Conservation (phyloP, 78 protist genomes). For the Dictyostelium firmibasis region DNA sequence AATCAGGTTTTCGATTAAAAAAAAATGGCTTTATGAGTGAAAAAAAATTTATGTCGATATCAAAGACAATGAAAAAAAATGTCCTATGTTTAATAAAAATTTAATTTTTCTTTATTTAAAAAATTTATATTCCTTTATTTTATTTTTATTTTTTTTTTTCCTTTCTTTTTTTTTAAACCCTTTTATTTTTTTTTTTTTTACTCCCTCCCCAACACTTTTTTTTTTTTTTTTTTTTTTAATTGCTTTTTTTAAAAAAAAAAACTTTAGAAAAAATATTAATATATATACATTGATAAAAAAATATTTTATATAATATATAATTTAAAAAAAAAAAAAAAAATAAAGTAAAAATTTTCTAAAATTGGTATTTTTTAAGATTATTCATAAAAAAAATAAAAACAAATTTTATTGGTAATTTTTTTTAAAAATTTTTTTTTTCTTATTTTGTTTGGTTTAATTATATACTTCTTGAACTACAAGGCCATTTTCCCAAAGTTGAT, state of each 20-base stretch:
- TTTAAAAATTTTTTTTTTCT: background rate
- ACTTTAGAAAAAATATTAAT: too few relatives aligned
- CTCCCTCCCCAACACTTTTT: background rate
- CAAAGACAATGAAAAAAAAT: conserved; percentile 16
- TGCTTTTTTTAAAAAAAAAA: too few relatives aligned
- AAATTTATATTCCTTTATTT: background rate
- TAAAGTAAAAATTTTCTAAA: too few relatives aligned
- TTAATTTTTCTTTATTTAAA: background rate
- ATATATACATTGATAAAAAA: too few relatives aligned
- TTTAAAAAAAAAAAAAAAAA: too few relatives aligned
- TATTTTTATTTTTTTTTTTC: background rate
- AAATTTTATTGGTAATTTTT: too few relatives aligned
- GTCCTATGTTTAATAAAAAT: background rate
- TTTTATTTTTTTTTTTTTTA: background rate
- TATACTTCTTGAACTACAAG: background rate
- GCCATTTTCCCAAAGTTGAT: background rate
- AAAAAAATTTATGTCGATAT: background rate
- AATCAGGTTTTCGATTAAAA: background rate
- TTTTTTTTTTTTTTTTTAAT: background rate
- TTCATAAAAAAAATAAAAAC: too few relatives aligned
- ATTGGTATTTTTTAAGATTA: too few relatives aligned
- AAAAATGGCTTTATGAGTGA: background rate
- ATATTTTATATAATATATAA: too few relatives aligned
- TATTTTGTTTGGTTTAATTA: too few relatives aligned
- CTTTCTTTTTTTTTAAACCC: background rate